These are phyloP conservation scores for Rhizopus sp. DNA, from an alignment of 371 early-diverging fungal species.

Conservation along the genomic window DNA sequence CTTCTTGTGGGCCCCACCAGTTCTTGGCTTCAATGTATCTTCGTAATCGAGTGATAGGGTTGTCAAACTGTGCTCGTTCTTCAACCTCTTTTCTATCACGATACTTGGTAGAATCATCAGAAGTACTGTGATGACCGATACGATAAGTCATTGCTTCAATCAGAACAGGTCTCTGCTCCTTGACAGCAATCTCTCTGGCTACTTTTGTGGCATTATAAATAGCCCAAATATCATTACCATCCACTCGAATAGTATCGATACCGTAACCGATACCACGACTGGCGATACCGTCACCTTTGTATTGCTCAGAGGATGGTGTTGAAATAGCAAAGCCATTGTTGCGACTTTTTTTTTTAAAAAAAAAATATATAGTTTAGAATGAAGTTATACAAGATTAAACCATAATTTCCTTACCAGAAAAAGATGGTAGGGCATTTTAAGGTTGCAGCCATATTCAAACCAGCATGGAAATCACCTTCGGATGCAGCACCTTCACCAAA, in stretches of 20 bases:
- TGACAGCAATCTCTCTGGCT: conserved; percentile 82
- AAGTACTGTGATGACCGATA: conserved; percentile 96
- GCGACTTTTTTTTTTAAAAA: conserved; percentile 61
- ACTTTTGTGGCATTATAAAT: conserved; percentile 90
- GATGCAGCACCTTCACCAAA: conserved; percentile 98
- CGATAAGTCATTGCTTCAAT: conserved; percentile 98
- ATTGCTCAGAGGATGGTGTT: conserved; percentile 94
- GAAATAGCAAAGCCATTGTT: conserved; percentile 99
- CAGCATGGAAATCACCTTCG: conserved; percentile 98
- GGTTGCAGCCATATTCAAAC: conserved; percentile 96
- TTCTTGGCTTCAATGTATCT: conserved; percentile 82
- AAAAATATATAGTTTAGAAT: conserved; percentile 6
- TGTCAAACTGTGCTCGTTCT: conserved; percentile 76
- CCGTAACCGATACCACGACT: conserved; percentile 94
- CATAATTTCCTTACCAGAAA: conserved; percentile 71
- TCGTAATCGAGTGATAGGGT: conserved; percentile 89
- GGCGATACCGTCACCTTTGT: conserved; percentile 96
- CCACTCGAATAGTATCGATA: conserved; percentile 96
- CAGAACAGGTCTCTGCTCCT: conserved; percentile 84
- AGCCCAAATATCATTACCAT: conserved; percentile 97
- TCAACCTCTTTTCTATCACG: conserved; percentile 82
- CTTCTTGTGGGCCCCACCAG: conserved; percentile 86
- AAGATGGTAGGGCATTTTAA: conserved; percentile 90
- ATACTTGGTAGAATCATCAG: conserved; percentile 97
- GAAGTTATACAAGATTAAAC: background rate